Evolutionary conservation across 2,329 filamentous ascomycete species (phyloP), one percentile per base, ranked within the genome.

Genomic region (Hypoxylon sp.): DNA sequence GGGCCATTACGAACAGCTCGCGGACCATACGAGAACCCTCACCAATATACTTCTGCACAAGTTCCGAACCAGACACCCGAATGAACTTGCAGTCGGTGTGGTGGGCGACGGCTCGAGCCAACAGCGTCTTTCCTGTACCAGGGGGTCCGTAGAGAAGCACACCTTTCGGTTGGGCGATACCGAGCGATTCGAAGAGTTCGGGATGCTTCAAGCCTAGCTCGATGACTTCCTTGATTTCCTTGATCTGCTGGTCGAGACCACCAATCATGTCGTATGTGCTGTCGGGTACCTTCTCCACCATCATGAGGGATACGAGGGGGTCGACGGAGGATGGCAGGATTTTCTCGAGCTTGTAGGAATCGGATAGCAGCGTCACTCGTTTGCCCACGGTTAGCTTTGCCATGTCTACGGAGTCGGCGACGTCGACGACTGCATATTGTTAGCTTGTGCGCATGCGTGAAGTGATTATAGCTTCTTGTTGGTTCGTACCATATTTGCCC

Each of bases 181-280:
- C 96, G 64, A 99, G 90, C n/a, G 94, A 97, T 82, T 99, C 96
- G 82, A 99, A 99, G 36, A 99, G 90, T 82, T 99, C 96, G 5
- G 96, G 96, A 81, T 99, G 96, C 85, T 98, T 98, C 70, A 99
- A 89, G 72, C 96, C 96, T 48, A 99, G 91, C 85, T 99, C 96
- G 80, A 99, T 98, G 76, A 99, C 96, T 83, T 99, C 96, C 84
- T 99, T 99, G 86, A 99, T 99, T 80, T 99, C 96, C 85, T 99
- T 98, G 85, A 99, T 98, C 80, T 99, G 96, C 81, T 99, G 95
- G 80, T 99, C 96, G 69, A 99, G 85, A 73, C 96, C 96, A 83
- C 96, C 96, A 80, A 99, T 99, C 96, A 99, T 99, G 84, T 99
- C 96, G 86, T 99, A 99, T 79, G 96, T 99, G 84, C 94, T 98